Conservation (phyloP, 2,329 filamentous ascomycete species). For the Calonectria ilicicola region DNA sequence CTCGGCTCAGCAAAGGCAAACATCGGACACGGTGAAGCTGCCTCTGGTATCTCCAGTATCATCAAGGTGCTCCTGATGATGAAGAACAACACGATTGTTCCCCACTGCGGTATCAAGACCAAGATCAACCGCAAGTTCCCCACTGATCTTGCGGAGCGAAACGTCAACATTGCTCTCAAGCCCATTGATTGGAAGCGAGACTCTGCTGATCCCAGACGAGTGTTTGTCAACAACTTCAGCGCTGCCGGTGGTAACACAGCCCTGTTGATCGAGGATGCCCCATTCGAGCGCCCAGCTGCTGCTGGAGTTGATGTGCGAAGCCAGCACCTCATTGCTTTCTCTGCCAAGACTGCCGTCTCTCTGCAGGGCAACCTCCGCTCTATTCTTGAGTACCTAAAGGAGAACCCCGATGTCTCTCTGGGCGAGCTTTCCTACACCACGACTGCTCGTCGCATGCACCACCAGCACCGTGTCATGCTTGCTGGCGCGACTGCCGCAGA, state of each 20-base stretch:
- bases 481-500: not conserved
- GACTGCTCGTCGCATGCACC: constrained; percentile 39
- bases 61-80: constrained; percentile 68
- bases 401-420: constrained; percentile 50
- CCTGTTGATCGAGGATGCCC: constrained; percentile 69
- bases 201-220: constrained; percentile 55
- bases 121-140: constrained; percentile 60
- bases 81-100: constrained; percentile 60
- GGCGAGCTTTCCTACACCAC: constrained; percentile 64
- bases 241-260: constrained; percentile 80
- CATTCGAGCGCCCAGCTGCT: constrained; percentile 44
- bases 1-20: constrained; percentile 76
- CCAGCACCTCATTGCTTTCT: constrained; percentile 37
- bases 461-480: constrained; percentile 59
- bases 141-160: constrained; percentile 52
- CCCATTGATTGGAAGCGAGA: constrained; percentile 58
- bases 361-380: constrained; percentile 39
- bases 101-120: constrained; percentile 65
- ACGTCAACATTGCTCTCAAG: constrained; percentile 66
- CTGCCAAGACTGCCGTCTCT: constrained; percentile 22
- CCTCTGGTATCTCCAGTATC: constrained; percentile 65
- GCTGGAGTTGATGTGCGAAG: constrained; percentile 56
- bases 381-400: constrained; percentile 56
- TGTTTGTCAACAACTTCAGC: constrained; percentile 76
- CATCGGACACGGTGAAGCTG: constrained; percentile 73